Evolutionary conservation across 2,329 filamentous ascomycete genomes (phyloP), one percentile per base, ranked within the genome.

Genomic region (Chalara sp.): DNA sequence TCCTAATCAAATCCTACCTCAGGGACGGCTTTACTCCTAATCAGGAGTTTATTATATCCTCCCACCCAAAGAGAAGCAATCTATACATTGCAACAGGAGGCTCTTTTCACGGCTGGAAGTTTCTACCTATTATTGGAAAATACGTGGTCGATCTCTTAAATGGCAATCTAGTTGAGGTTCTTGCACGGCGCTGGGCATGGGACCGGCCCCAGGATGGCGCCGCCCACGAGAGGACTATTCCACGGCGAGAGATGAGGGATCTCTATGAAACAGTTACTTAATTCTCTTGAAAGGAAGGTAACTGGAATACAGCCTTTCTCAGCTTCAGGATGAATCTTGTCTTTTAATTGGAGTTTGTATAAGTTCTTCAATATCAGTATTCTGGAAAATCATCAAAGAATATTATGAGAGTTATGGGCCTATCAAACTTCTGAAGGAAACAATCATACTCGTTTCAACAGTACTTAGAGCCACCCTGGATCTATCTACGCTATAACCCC

Each of bases 91-190:
- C 81, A 0, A 78, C 76, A 0, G 81, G 78, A 10, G 81, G 82
- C 1, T 83, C 79, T 10, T 82, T 84, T 55, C 81, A 85, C 61
- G 76, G 76, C 32, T 84, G 77, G 74, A 84, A 85, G 63, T 83
- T 85, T 60, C 67, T 85, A 30, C 81, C 81, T 1, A 76, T 76
- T 29, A 76, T 83, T 55, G 81, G 81, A 4, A 75, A 77, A 52
- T 84, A 84, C 63, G 70, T 81, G 51, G 68, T 71, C 32, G 71
- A 78, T 56, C 70, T 75, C 68, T 62, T 76, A 60, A 62, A 72
- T 47, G 71, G 68, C 49, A 31, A 48, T 49, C 66, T 75, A 32
- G 64, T 65, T n/a, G 54, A 62, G 6, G 66, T 70, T 37, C 69
- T 69, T 51, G 61, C 60, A 30, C 64, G 66, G 49, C 65, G 72